Conservation (phyloP, 1,284 basidiomycete genomes). For the Leucoagaricus sp. region DNA sequence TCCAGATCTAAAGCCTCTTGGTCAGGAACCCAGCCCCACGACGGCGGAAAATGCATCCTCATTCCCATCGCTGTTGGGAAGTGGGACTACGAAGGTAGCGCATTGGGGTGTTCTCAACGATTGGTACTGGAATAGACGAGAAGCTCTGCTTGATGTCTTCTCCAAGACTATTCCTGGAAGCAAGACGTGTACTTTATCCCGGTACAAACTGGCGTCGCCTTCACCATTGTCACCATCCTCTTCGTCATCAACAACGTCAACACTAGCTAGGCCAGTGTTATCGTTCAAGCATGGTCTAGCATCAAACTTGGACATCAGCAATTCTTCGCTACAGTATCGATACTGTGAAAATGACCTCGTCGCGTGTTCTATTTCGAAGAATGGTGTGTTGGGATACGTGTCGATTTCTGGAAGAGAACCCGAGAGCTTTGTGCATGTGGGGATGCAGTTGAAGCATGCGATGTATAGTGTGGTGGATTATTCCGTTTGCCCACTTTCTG, state of each 20-base stretch:
- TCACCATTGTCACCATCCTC: background rate
- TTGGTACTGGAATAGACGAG: slow-evolving; percentile 8
- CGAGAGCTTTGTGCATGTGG: background rate
- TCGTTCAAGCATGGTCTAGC: background rate
- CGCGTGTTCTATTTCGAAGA: background rate
- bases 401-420: background rate
- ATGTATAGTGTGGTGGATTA: background rate
- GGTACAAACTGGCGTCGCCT: slow-evolving; percentile 1
- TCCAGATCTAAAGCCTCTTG: slow-evolving; percentile 6
- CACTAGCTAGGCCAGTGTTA: slow-evolving; percentile 1
- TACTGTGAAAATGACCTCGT: slow-evolving; percentile 2
- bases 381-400: background rate
- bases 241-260: slow-evolving; percentile 13
- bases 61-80: slow-evolving; percentile 1
- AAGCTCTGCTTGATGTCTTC: slow-evolving; percentile 1
- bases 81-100: background rate
- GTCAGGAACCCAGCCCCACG: background rate
- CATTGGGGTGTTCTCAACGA: slow-evolving; percentile 1
- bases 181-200: background rate
- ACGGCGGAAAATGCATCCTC: background rate
- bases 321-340: background rate
- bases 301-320: background rate
- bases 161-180: background rate
- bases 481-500: slow-evolving; percentile 10
- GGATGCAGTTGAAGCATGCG: slow-evolving; percentile 1